Base-by-base conservation (phyloP, 352 stramenopile species). In the Phytophthora tentaculata region DNA sequence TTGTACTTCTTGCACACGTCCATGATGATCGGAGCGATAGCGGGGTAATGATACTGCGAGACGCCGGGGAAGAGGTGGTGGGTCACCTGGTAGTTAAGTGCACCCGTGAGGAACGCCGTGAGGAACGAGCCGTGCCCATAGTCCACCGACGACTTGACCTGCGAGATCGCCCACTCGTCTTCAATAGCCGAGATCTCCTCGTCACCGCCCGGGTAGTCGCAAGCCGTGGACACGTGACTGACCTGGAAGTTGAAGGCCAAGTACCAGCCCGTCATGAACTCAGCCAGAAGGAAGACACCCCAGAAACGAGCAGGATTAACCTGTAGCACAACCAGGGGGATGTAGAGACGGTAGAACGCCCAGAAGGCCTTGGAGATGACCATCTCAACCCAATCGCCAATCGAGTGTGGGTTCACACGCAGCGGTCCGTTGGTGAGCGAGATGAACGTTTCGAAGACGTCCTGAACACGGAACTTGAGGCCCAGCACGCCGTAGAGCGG, bases 41-140 rank as follows among this genome's bases (percentile, higher is more conserved):
- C 74, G 5, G 87, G 89, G 80, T 98, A 98, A 73, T 98, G 94
- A 55, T 97, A 97, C 80, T 81, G 97, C 87, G 92, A 98, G 94
- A 83, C 96, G 56, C 84, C 97, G 58, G 85, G 98, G 92, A 94
- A 96, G 48, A 96, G 71, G 76, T 96, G 88, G 76, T 96, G 88
- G 64, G 97, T 97, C 68, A 98, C 94, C 75, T 99, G 97, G 75
- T 99, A 98, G 82, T 99, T 99, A 17, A 99, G 83, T 62, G 90
- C 97, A 61, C 96, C 97, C 35, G 95, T 86, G n/a, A 98, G 74
- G 79, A 98, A 98, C 48, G 97, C 90, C 56, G 90, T 92, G 22
- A 98, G 14, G 43, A 72, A 67, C 63, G 81, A 96, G 50, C 83
- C 77, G 63, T 97, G 83, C 47, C 73, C 81, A 79, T 98, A 98